phyloP scores from a whole-genome alignment of 495 filamentous ascomycete species.

The Physcia stellaris region DNA sequence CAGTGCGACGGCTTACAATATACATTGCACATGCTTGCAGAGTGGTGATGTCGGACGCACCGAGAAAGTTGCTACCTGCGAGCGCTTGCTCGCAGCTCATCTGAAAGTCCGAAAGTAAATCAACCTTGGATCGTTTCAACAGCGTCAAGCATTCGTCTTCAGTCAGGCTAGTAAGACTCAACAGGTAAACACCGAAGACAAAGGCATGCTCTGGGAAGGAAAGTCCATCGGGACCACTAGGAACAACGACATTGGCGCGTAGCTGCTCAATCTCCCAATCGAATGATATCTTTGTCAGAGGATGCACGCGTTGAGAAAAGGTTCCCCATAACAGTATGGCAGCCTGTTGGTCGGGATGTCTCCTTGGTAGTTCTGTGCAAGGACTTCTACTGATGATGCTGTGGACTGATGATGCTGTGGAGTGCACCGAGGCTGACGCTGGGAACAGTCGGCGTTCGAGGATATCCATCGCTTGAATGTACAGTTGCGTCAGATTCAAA shows the following conservation, averaged over 20 bases:
- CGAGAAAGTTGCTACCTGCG: background rate
- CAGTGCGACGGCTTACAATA: background rate
- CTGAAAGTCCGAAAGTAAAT: background rate
- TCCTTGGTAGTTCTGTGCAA: background rate
- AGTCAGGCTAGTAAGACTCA: background rate
- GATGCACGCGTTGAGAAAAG: constrained; percentile 1
- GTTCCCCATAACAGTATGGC: background rate
- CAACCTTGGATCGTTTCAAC: background rate
- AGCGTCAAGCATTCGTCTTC: background rate
- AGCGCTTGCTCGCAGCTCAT: constrained; percentile 1
- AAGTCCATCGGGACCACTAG: background rate
- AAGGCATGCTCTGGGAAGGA: background rate
- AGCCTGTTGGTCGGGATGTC: background rate
- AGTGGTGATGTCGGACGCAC: background rate
- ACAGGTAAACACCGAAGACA: background rate
- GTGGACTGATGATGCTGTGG: constrained; percentile 24
- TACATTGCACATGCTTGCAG: background rate
- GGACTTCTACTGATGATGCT: background rate
- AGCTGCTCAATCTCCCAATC: background rate
- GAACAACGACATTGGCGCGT: background rate
- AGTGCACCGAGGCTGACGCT: too few relatives aligned
- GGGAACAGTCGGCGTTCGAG: too few relatives aligned
- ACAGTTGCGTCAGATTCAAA: too few relatives aligned
- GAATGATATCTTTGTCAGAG: constrained; percentile 1
- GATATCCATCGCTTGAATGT: too few relatives aligned